phyloP scores from a whole-genome alignment of 1,139 yeast species.

The Arxiozyma heterogenica region DNA sequence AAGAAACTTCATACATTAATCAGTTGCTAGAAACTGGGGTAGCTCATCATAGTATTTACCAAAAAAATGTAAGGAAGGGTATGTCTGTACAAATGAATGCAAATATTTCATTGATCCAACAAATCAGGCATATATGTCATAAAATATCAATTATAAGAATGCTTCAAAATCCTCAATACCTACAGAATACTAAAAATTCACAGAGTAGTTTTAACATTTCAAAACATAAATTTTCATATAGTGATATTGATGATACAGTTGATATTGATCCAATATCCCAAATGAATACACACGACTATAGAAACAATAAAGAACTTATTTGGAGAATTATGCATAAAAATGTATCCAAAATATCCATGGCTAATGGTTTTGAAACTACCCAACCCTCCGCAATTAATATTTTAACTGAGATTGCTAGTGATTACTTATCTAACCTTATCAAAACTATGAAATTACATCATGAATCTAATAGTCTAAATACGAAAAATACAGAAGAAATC shows the following conservation, averaged over 20 bases:
- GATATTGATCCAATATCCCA: conserved; percentile 78
- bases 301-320: conserved; percentile 48
- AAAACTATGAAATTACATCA: conserved; percentile 60
- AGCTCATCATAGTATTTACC: conserved; percentile 18
- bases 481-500: conserved; percentile 38
- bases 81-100: conserved; percentile 51
- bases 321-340: conserved; percentile 59
- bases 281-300: conserved; percentile 51
- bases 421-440: conserved; percentile 65
- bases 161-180: conserved; percentile 55
- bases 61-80: conserved; percentile 43
- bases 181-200: conserved; percentile 13
- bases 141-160: conserved; percentile 81
- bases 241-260: conserved; percentile 42
- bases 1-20: conserved; percentile 42
- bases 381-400: conserved; percentile 72
- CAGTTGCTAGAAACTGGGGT: conserved; percentile 30
- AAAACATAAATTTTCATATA: conserved; percentile 19
- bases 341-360: conserved; percentile 77
- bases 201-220: conserved; percentile 14
- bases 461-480: conserved; percentile 50
- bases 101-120: conserved; percentile 75
- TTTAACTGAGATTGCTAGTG: conserved; percentile 75
- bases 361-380: conserved; percentile 83
- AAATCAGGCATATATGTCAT: conserved; percentile 77